Evolutionary conservation across 2,329 filamentous ascomycete genomes (phyloP), one percentile per base, ranked within the genome.

Genomic region (Trichoderma endophyticum): DNA sequence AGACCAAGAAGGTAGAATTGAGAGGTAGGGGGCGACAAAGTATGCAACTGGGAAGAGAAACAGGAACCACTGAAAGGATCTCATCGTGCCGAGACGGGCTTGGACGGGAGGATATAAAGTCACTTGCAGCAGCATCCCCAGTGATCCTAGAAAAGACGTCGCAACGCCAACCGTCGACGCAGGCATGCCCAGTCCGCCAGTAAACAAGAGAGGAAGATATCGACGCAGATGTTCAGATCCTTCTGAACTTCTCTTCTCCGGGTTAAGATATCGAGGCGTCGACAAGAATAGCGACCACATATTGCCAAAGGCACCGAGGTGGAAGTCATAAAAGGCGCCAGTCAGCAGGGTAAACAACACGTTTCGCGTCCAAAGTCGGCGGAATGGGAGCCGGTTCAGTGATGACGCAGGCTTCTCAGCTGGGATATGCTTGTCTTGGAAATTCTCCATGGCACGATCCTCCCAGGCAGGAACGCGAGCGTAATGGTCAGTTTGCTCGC

Each of bases 221-320:
- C 78, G 76, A 15, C 74, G 78, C 80, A 60, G 2, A 32, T 30
- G 48, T 12, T 75, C 76, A 75, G 75, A 74, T 75, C 76, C 75
- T 73, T 73, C 75, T 12, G 81, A 51, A 84, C 1, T 66, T 66
- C 48, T 43, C 32, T 28, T n/a, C 0, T 7, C 8, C 9, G 43
- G 34, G 26, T 24, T 9, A 4, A 74, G 39, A 68, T 79, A 79
- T n/a, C 90, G 88, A 0, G 90, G 89, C 1, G 89, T 90, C 0
- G 91, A 91, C 36, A 93, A 83, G 81, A 92, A 92, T 15, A 92
- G 85, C 14, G 90, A 90, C 82, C 89, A 92, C 70, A 93, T 84
- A 70, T 90, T 88, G 72, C 89, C 89, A 80, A 93, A 93, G 24
- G 90, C 88, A 73, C 88, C 90, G 74, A 85, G 88, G 81, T 93